Base-by-base conservation (phyloP, 2,329 filamentous ascomycete genomes). In the Orbilia quercus region DNA sequence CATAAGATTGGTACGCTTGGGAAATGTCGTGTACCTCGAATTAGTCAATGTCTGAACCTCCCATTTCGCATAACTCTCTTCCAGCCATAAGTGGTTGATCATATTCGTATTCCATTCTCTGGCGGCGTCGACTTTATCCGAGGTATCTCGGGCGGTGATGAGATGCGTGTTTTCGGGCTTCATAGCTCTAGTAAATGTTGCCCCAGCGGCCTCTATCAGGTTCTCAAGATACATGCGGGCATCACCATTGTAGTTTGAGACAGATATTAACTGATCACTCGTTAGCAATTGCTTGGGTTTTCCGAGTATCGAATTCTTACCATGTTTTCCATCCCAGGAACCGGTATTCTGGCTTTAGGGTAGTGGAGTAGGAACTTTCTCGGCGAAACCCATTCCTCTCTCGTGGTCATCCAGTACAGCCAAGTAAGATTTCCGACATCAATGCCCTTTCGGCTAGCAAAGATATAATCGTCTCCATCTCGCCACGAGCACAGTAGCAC, bases 201-300 rank as follows among this genome's bases (percentile, higher is more conserved):
- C 94, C 14, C 95, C 95, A 14, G 90, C 85, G 22, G 92, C 92
- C 72, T 84, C 88, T 77, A 97, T 90, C 38, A 99, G 85, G 77
- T 96, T 98, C 80, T 98, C 93, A 2, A 99, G 85, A 78, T 98
- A 99, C 58, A 92, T 88, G 50, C 95, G 88, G 14, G 95, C 92
- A 80, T 99, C 95, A 31, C 95, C 95, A 48, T 92, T 92, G 79
- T 99, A 99, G 80, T 98, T 99, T 4, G 95, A 98, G 4, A 99
- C 85, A 66, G 92, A 96, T 78, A 99, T 95, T 57, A 85, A 87
- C 80, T 90, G 84, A 6, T 31, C 34, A 28, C 47, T 42, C 42
- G 18, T 65, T 16, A 74, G 71, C 34, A 20, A 12, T 14, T 20
- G 20, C 23, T 6, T 23, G 7, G 18, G 42, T 18, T 25, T 22